A percentile compares a stretch with the other conserved stretches of the same genome.
These are phyloP conservation scores for Aspergillus ruber DNA, from an alignment of 2,329 filamentous ascomycete species.

Conservation along the genomic window DNA sequence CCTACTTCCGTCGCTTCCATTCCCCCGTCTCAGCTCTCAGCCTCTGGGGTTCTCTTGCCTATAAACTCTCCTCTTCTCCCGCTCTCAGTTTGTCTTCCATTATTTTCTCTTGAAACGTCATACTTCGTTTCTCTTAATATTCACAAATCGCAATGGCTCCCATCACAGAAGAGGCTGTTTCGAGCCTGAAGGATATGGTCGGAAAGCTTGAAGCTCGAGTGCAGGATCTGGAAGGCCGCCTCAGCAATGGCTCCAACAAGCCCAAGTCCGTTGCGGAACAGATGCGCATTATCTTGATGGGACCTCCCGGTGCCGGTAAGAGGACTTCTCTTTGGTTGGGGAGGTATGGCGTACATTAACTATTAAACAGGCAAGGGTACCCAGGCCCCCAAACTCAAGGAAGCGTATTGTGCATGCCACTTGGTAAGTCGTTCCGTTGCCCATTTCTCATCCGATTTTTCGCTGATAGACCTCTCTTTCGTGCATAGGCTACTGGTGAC, in stretches of 20 bases:
- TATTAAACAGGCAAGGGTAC: conserved; percentile 80
- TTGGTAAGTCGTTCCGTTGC: conserved; percentile 56
- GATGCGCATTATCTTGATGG: conserved; percentile 96
- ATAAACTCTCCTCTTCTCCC: background rate
- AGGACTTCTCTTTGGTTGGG: background rate
- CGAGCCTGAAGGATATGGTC: conserved; percentile 78
- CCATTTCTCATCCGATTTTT: conserved; percentile 1
- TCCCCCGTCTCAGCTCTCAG: conserved; percentile 21
- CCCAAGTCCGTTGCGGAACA: conserved; percentile 52
- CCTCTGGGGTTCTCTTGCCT: background rate
- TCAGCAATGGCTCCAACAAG: conserved; percentile 48
- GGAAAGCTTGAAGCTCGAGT: conserved; percentile 79
- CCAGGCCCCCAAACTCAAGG: conserved; percentile 95
- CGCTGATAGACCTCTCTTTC: background rate
- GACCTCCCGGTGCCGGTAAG: conserved; percentile 89
- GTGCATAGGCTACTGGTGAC: conserved; percentile 80
- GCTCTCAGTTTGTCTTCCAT: background rate
- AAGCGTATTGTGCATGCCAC: conserved; percentile 95
- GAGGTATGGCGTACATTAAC: conserved; percentile 1
- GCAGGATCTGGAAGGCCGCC: conserved; percentile 71
- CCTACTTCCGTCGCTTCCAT: conserved; percentile 17
- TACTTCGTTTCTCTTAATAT: conserved; percentile 10
- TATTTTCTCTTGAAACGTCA: conserved; percentile 2
- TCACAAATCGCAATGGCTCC: conserved; percentile 65
- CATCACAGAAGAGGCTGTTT: conserved; percentile 71